Base-by-base conservation (phyloP, 257 asterid genomes). In the Solanum pinnatisectum region DNA sequence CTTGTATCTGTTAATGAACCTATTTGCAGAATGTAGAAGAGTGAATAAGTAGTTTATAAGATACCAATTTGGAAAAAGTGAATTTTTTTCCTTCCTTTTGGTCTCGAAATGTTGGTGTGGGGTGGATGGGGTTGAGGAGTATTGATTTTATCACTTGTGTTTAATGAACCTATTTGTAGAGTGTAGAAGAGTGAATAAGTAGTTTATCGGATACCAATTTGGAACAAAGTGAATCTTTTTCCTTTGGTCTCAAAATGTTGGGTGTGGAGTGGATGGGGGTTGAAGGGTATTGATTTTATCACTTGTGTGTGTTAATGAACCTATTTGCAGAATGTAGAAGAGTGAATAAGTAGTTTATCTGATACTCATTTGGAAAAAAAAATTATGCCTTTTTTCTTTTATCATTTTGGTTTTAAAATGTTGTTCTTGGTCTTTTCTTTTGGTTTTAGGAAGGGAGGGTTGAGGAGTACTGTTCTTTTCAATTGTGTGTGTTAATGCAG, bases 271-370 rank as follows among this genome's bases (percentile, higher is more conserved):
- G 33, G 20, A 20, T 13, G 32, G 35, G 8, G 35, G 15, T 32
- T 71, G 78, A 16, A 33, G 74, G 76, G 10, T 70, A 14, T 30
- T 14, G 39, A 32, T 72, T 33, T 33, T 35, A 33, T 35, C 44
- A 72, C 32, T 37, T 36, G 20, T n/a, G 25, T 36, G n/a, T 35
- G 20, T 44, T 23, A 35, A 36, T 84, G 52, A 84, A 59, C 52
- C 32, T 40, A 10, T 63, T 89, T 84, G 59, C 88, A 87, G 74
- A 90, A 40, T 79, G 89, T 59, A 87, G 89, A 42, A 84, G 87
- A 68, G 40, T 85, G 68, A 35, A 36, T 35, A 16, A 35, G 27
- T 73, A 35, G 81, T 73, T 20, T 20, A 73, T 73, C 27, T 2
- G 27, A 36, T 22, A 36, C 82, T 10, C 0, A n/a, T 74, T 36